Percentiles rank a stretch among this genome's conserved stretches.
Conservation (phyloP, 1,284 basidiomycete species). For the Pseudozyma pruni region DNA sequence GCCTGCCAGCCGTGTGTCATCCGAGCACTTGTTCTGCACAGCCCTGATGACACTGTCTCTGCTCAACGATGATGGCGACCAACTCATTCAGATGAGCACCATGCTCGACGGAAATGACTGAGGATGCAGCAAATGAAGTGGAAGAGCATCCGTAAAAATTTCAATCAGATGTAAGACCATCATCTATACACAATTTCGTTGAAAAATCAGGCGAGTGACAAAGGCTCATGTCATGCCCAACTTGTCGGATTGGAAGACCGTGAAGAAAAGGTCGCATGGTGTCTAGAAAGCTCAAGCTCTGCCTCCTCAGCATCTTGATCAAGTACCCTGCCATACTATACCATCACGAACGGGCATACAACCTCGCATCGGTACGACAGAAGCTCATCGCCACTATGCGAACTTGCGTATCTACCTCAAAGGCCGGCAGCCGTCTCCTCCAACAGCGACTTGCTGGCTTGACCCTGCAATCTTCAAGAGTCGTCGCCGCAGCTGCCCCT, state of each 20-base stretch:
- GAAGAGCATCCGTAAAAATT: not conserved
- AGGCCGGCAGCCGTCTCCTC: conserved; percentile 31
- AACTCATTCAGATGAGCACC: not conserved
- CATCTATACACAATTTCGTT: not conserved
- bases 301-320: not conserved
- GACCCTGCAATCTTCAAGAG: conserved; percentile 21
- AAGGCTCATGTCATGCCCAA: conserved; percentile 21
- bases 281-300: not conserved
- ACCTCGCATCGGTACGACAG: too few species aligned
- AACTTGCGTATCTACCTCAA: conserved; percentile 24
- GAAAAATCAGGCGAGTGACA: conserved; percentile 6
- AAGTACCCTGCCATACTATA: not conserved
- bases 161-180: not conserved
- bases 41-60: too few species aligned
- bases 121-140: too few species aligned
- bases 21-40: too few species aligned
- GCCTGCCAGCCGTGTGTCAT: too few species aligned
- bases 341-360: too few species aligned
- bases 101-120: too few species aligned
- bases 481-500: conserved; percentile 9
- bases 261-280: conserved; percentile 17
- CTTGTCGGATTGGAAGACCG: not conserved
- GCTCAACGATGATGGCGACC: too few species aligned
- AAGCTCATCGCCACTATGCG: conserved; percentile 10
- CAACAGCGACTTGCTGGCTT: conserved; percentile 31